Percentiles rank a stretch among this genome's conserved stretches.
phyloP scores from a whole-genome alignment of 495 filamentous ascomycete species.

The Chaetomium tenue region DNA sequence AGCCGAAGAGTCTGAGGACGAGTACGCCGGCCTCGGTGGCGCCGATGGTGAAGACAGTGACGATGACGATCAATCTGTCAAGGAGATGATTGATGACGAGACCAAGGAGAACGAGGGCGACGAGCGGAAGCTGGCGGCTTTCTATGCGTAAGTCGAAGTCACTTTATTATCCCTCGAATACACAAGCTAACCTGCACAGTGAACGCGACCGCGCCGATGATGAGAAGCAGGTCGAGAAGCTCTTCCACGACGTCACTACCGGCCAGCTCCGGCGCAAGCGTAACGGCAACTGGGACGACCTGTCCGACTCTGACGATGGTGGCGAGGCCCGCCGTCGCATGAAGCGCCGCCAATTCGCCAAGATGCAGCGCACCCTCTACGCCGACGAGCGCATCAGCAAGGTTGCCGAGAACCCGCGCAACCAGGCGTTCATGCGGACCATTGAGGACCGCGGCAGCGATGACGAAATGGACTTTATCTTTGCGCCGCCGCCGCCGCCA shows the following conservation, averaged over 20 bases:
- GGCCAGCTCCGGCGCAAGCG: slow-evolving; percentile 79
- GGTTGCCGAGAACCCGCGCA: slow-evolving; percentile 87
- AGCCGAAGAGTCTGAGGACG: slow-evolving; percentile 96
- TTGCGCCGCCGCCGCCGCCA: slow-evolving; percentile 49
- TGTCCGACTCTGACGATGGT: slow-evolving; percentile 86
- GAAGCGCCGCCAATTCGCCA: slow-evolving; percentile 84
- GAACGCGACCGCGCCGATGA: slow-evolving; percentile 66
- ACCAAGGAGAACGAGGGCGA: slow-evolving; percentile 68
- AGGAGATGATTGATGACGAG: slow-evolving; percentile 86
- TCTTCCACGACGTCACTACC: slow-evolving; percentile 87
- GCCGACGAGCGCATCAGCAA: slow-evolving; percentile 88
- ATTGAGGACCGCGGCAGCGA: slow-evolving; percentile 82
- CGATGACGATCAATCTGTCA: slow-evolving; percentile 57
- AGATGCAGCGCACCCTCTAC: slow-evolving; percentile 85
- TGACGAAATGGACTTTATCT: slow-evolving; percentile 75
- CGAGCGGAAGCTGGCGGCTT: slow-evolving; percentile 75
- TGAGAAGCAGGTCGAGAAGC: slow-evolving; percentile 82
- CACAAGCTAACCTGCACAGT: slow-evolving; percentile 36
- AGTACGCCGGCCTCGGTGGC: slow-evolving; percentile 93
- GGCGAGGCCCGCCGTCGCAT: slow-evolving; percentile 69
- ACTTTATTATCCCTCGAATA: too few species aligned
- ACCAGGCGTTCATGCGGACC: slow-evolving; percentile 80
- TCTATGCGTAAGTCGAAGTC: slow-evolving; percentile 71
- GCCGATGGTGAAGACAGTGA: slow-evolving; percentile 81
- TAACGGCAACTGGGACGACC: slow-evolving; percentile 69